Evolutionary conservation across 1,284 basidiomycete species (phyloP).

Genomic region (Melampsora allii-populina): DNA sequence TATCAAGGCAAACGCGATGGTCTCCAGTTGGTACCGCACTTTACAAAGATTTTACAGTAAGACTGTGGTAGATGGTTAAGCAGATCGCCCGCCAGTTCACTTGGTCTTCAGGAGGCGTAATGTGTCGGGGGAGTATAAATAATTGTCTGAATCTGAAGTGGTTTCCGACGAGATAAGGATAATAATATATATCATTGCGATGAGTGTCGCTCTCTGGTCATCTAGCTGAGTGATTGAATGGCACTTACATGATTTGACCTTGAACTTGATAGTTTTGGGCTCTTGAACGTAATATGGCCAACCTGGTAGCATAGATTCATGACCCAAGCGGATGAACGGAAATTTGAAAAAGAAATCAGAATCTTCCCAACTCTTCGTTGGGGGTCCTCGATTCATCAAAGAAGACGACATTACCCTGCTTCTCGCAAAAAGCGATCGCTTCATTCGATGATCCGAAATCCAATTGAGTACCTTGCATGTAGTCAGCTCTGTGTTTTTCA

Average conservation of each 20-base stretch:
- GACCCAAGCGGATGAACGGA: background rate
- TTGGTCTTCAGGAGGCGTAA: slow-evolving; percentile 89
- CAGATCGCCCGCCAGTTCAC: slow-evolving; percentile 57
- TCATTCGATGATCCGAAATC: slow-evolving; percentile 87
- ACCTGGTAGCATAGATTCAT: slow-evolving; percentile 45
- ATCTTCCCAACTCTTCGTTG: background rate
- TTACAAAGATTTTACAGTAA: background rate
- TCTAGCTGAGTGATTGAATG: slow-evolving; percentile 6
- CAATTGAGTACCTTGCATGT: slow-evolving; percentile 88
- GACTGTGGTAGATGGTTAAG: background rate
- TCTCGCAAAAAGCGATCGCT: slow-evolving; percentile 89
- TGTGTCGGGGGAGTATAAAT: slow-evolving; percentile 72
- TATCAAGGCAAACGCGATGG: no score
- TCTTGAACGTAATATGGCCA: slow-evolving; percentile 54
- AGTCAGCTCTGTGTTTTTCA: slow-evolving; percentile 71
- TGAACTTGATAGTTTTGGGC: slow-evolving; percentile 54
- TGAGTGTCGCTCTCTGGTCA: slow-evolving; percentile 1
- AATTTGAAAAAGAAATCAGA: background rate
- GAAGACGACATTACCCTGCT: slow-evolving; percentile 63
- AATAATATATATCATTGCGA: background rate
- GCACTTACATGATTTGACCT: slow-evolving; percentile 49
- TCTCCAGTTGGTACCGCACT: no score
- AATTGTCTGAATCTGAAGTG: slow-evolving; percentile 68
- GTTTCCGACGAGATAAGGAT: slow-evolving; percentile 28
- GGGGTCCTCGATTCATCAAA: no score